Conservation (phyloP, 768 basidiomycete species). For the Boletus pseudo-olivaceus region DNA sequence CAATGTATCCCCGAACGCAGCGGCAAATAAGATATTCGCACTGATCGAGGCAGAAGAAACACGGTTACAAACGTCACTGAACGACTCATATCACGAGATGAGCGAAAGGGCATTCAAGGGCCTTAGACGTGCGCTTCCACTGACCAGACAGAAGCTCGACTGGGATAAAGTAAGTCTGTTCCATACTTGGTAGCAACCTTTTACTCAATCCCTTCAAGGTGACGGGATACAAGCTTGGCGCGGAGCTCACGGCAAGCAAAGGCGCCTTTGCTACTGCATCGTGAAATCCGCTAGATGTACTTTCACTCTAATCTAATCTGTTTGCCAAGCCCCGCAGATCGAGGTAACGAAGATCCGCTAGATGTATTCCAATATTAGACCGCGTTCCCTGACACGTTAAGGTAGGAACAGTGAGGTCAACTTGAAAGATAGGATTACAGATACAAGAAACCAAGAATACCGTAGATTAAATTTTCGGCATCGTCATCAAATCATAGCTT, state of each 20-base stretch:
- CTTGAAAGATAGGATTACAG: background rate
- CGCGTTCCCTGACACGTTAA: background rate
- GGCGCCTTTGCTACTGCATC: conserved; percentile 41
- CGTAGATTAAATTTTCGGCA: background rate
- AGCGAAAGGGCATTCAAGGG: conserved; percentile 92
- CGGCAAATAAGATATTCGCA: conserved; percentile 72
- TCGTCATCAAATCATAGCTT: conserved; percentile 37
- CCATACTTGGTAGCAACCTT: background rate
- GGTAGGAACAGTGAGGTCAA: background rate
- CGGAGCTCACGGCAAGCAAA: conserved; percentile 69
- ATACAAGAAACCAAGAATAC: conserved; percentile 3
- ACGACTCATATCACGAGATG: conserved; percentile 83
- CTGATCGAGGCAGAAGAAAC: conserved; percentile 79
- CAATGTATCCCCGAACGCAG: conserved; percentile 45
- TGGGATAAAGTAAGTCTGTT: conserved; percentile 78
- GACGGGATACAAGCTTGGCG: conserved; percentile 67
- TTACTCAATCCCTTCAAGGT: conserved; percentile 33
- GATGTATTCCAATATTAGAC: background rate
- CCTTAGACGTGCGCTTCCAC: conserved; percentile 82
- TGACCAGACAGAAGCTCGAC: conserved; percentile 91
- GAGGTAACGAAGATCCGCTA: conserved; percentile 8
- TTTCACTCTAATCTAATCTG: background rate
- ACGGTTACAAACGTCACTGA: conserved; percentile 74
- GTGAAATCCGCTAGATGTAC: conserved; percentile 1
- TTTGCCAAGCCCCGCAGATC: background rate